phyloP scores from a whole-genome alignment of 208 protist genomes.

The Trypanosoma cruzi region DNA sequence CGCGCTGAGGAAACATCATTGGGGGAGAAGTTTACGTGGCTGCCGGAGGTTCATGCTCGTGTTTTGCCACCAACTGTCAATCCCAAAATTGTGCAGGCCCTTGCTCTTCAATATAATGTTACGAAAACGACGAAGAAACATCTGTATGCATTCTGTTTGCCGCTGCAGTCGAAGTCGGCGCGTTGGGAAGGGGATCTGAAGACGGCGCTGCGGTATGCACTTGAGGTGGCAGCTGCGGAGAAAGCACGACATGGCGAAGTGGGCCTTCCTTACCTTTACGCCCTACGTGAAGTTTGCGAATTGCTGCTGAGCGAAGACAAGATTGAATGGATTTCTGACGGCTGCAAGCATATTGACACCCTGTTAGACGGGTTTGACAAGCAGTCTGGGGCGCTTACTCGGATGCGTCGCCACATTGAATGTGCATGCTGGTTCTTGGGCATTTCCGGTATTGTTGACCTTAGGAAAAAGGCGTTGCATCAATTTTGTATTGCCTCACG shows the following conservation, averaged over 20 bases:
- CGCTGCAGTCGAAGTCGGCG: conserved; percentile 64
- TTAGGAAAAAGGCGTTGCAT: conserved; percentile 60
- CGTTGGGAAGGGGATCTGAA: conserved; percentile 63
- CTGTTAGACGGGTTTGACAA: conserved; percentile 49
- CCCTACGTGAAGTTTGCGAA: conserved; percentile 47
- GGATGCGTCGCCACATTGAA: conserved; percentile 65
- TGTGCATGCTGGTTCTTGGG: conserved; percentile 75
- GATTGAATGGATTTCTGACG: background rate
- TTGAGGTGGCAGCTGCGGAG: conserved; percentile 43
- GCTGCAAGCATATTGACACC: background rate
- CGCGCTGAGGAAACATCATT: conserved; percentile 4
- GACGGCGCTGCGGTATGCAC: conserved; percentile 49
- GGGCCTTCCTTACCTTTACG: conserved; percentile 35
- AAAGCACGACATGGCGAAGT: conserved; percentile 22
- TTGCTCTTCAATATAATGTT: conserved; percentile 24
- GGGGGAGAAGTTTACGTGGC: conserved; percentile 36
- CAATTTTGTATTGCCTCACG: conserved; percentile 71
- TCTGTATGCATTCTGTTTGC: conserved; percentile 70
- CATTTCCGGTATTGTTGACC: conserved; percentile 38
- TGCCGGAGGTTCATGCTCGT: conserved; percentile 31
- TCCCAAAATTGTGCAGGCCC: conserved; percentile 23
- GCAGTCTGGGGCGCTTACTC: conserved; percentile 57
- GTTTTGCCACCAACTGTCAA: conserved; percentile 36
- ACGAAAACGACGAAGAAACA: conserved; percentile 22
- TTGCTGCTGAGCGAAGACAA: conserved; percentile 42